Evolutionary conservation across 2,329 filamentous ascomycete species (phyloP).

Genomic region (Beauveria varroae): DNA sequence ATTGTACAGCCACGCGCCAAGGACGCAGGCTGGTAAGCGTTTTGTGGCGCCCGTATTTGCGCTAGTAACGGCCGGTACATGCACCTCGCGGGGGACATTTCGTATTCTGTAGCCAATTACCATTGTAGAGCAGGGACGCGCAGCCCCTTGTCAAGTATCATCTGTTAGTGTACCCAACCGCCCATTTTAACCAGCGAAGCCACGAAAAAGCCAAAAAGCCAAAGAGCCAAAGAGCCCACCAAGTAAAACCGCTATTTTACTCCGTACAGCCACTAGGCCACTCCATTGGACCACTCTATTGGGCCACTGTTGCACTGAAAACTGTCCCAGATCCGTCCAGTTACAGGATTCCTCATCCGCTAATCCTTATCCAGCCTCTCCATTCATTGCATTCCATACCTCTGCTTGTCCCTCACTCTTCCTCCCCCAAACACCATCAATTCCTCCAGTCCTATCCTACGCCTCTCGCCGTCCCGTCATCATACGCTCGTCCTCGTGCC

Average conservation of each 20-base stretch:
- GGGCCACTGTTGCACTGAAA: not conserved
- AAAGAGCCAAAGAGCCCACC: too few species aligned
- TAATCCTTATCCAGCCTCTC: not conserved
- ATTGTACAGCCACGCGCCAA: not conserved
- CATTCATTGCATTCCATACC: not conserved
- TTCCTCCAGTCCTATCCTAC: not conserved
- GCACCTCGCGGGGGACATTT: not conserved
- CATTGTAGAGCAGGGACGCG: not conserved
- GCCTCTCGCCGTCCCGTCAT: not conserved
- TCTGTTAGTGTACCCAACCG: not conserved
- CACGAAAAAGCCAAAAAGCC: not conserved
- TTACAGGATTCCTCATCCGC: slow-evolving; percentile 8
- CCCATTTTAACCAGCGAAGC: not conserved
- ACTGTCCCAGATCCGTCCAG: not conserved
- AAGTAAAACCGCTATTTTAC: too few species aligned
- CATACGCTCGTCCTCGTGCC: not conserved
- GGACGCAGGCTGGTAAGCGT: not conserved
- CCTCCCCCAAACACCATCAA: not conserved
- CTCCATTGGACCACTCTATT: too few species aligned
- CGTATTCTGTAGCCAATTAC: too few species aligned
- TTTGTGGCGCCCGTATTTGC: not conserved
- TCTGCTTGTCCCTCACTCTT: not conserved
- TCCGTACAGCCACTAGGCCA: not conserved
- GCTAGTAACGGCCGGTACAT: not conserved
- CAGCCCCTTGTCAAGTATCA: not conserved